Percentiles rank a stretch among this genome's conserved stretches.
phyloP scores from a whole-genome alignment of 768 basidiomycete species.

The Auricularia sp. region DNA sequence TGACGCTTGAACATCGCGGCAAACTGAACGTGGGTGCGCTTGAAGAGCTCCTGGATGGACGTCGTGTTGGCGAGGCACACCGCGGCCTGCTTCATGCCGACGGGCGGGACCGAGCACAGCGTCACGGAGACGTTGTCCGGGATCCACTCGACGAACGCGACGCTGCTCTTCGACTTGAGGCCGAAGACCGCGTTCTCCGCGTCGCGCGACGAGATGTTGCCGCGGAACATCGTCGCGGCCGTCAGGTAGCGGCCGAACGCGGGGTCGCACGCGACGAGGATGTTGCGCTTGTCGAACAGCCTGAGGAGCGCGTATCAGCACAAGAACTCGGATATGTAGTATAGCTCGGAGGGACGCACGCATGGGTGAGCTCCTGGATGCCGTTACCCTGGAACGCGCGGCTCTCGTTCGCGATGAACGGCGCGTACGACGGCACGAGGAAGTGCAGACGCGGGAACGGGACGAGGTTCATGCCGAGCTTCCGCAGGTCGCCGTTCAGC shows the following conservation, averaged over 20 bases:
- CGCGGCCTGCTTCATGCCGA: conserved; percentile 57
- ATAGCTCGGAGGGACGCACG: conserved; percentile 34
- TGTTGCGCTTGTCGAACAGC: conserved; percentile 69
- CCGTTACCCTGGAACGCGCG: conserved; percentile 50
- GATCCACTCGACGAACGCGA: conserved; percentile 85
- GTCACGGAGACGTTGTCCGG: conserved; percentile 85
- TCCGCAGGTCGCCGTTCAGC: conserved; percentile 25
- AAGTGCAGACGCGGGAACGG: conserved; percentile 79
- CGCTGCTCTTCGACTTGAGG: conserved; percentile 65
- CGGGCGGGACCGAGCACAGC: conserved; percentile 72
- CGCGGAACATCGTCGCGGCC: conserved; percentile 80
- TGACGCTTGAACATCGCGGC: conserved; percentile 69
- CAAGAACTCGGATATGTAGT: neutral
- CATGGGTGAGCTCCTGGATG: conserved; percentile 60
- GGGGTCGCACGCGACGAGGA: conserved; percentile 78
- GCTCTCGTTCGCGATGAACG: conserved; percentile 63
- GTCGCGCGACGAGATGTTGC: conserved; percentile 70
- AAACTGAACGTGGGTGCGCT: conserved; percentile 58
- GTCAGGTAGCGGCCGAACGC: conserved; percentile 72
- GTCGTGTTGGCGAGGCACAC: conserved; percentile 14
- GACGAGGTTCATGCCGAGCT: conserved; percentile 34
- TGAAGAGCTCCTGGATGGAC: conserved; percentile 78
- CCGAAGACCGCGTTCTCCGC: conserved; percentile 68
- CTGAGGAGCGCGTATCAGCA: conserved; percentile 25
- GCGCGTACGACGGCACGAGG: conserved; percentile 91